Percentiles rank a stretch among this genome's conserved stretches.
Evolutionary conservation across 2,329 filamentous ascomycete species (phyloP).

Genomic region (Sporothrix luriei): DNA sequence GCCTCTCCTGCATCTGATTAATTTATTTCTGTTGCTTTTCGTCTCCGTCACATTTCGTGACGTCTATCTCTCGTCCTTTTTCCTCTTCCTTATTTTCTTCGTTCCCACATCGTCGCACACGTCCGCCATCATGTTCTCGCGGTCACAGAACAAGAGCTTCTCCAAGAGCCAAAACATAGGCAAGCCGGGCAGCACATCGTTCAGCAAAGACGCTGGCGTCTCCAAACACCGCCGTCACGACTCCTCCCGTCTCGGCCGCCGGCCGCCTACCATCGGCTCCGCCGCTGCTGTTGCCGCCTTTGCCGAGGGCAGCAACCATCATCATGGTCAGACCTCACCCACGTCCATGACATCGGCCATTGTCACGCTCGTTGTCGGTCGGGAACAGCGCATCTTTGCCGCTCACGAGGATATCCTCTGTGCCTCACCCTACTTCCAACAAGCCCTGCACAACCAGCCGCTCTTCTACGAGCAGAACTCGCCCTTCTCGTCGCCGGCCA

Average conservation of each 20-base stretch:
- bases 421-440: constrained; percentile 76
- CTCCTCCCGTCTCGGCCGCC: constrained; percentile 46
- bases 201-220: constrained; percentile 58
- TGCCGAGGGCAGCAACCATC: constrained; percentile 38
- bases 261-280: constrained; percentile 53
- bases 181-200: constrained; percentile 55
- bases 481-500: constrained; percentile 15
- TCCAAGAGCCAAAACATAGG: constrained; percentile 55
- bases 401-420: constrained; percentile 85
- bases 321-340: constrained; percentile 47
- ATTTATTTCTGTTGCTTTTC: constrained; percentile 4
- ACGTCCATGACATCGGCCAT: constrained; percentile 62
- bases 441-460: constrained; percentile 64
- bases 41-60: not conserved
- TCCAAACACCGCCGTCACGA: constrained; percentile 58
- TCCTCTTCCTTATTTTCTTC: not conserved
- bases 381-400: constrained; percentile 82
- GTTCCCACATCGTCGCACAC: not conserved
- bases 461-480: constrained; percentile 42
- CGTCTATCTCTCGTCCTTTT: not conserved
- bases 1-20: constrained; percentile 4
- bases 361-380: constrained; percentile 78
- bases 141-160: constrained; percentile 55
- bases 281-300: constrained; percentile 42
- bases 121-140: constrained; percentile 50